phyloP scores from a whole-genome alignment of 1,284 basidiomycete genomes.

The Xerocomus nothofagi region DNA sequence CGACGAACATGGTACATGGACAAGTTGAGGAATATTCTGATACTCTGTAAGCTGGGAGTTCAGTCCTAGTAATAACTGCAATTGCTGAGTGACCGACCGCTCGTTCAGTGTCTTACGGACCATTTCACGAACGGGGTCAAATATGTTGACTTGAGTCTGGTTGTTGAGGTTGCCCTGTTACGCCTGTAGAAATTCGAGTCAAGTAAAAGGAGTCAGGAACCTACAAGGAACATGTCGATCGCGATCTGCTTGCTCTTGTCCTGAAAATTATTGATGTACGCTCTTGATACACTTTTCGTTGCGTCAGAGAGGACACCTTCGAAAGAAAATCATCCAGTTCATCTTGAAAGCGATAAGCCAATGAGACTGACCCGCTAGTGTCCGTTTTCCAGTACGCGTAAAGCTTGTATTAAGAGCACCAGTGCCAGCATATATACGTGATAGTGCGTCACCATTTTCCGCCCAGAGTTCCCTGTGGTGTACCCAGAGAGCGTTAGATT shows the following conservation, averaged over 20 bases:
- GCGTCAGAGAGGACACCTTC: conserved; percentile 89
- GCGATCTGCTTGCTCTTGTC: conserved; percentile 94
- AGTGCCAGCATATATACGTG: conserved; percentile 94
- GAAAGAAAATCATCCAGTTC: conserved; percentile 8
- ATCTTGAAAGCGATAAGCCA: not conserved
- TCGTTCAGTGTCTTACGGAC: conserved; percentile 70
- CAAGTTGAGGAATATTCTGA: conserved; percentile 85
- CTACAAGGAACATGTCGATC: conserved; percentile 92
- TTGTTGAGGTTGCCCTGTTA: conserved; percentile 85
- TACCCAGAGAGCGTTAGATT: conserved; percentile 72
- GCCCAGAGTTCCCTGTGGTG: conserved; percentile 95
- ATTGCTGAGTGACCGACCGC: conserved; percentile 43
- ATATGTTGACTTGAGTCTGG: conserved; percentile 87
- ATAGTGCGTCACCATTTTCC: conserved; percentile 90
- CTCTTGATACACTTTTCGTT: conserved; percentile 92
- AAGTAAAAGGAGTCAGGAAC: conserved; percentile 19
- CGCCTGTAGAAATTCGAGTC: not conserved
- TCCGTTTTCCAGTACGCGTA: conserved; percentile 92
- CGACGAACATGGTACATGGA: conserved; percentile 75
- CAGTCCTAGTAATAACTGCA: not conserved
- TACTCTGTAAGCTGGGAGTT: conserved; percentile 45
- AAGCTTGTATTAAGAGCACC: conserved; percentile 96
- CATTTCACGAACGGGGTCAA: conserved; percentile 91
- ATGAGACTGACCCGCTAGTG: conserved; percentile 64
- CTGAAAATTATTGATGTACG: conserved; percentile 98